Conservation (phyloP, 202 grass and related monocot species). For the Elaeis oleifera region DNA sequence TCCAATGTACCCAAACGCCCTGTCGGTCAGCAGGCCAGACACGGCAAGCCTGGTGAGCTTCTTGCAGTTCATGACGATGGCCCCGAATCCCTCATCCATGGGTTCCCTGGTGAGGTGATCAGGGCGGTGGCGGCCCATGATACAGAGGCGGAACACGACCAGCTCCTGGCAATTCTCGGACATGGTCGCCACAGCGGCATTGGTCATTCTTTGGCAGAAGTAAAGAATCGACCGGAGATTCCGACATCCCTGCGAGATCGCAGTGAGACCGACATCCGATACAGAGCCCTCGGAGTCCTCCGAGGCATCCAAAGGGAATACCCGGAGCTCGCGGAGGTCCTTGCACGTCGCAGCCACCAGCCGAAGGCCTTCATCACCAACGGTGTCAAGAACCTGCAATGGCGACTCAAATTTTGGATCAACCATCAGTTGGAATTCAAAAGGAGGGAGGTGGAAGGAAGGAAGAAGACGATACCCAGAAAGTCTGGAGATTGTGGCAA, state of each 20-base stretch:
- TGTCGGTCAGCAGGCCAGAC: conserved; percentile 72
- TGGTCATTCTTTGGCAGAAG: conserved; percentile 95
- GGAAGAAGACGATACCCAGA: conserved; percentile 52
- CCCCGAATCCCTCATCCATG: conserved; percentile 92
- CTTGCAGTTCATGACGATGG: conserved; percentile 80
- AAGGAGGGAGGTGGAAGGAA: conserved; percentile 8
- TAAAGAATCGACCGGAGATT: conserved; percentile 63
- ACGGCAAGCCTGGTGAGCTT: conserved; percentile 77
- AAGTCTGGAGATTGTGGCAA: conserved; percentile 70
- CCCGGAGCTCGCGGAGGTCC: conserved; percentile 66
- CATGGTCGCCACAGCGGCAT: conserved; percentile 60
- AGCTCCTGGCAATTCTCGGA: conserved; percentile 73
- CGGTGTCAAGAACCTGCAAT: conserved; percentile 67
- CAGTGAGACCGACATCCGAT: conserved; percentile 54
- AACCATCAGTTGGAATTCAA: conserved; percentile 5
- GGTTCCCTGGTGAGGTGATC: conserved; percentile 49
- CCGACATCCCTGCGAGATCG: conserved; percentile 67
- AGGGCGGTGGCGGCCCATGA: conserved; percentile 79
- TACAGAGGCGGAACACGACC: conserved; percentile 74
- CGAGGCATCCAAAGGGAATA: conserved; percentile 53
- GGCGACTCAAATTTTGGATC: background rate
- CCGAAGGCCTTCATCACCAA: conserved; percentile 66
- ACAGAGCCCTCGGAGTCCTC: conserved; percentile 79
- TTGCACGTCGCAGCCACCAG: conserved; percentile 46
- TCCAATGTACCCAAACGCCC: conserved; percentile 72